Evolutionary conservation across 257 asterid genomes (phyloP), one percentile per base, ranked within the genome.

Genomic region (Solanum verrucosum): DNA sequence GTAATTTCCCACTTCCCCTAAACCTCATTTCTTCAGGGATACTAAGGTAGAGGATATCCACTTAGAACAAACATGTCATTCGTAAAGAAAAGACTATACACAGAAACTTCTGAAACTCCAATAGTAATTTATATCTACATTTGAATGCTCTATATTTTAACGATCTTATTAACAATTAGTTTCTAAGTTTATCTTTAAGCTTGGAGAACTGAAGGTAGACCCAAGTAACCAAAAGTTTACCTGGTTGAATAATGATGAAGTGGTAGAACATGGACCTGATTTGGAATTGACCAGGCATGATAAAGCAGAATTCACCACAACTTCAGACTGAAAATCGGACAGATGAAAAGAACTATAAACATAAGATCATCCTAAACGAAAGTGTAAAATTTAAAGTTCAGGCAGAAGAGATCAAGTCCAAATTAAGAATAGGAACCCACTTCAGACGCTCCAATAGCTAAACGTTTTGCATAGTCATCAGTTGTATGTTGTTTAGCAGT

Each of bases 401-500:
- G 6, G 78, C 20, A 37, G 38, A 37, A 52, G 29, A 37, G 42
- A 67, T 38, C 20, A 38, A 67, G 67, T 40, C 42, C 81, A 27
- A 29, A 67, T 34, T 35, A 38, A 85, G 46, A 34, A 83, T 44
- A 88, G 86, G 86, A 35, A 0, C 46, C 31, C 65, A 95, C 99
- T 98, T 93, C 94, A 25, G 94, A 88, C 35, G 94, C 90, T 84
- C 99, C 99, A 89, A 96, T 93, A 46, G 98, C 95, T 87, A 96
- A 89, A 77, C 98, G 97, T 89, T 96, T 96, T 68, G 96, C 94
- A 89, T 95, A 96, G 93, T 96, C 99, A 27, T 96, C 75, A n/a
- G 98, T 95, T 38, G 98, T 93, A 85, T 96, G 99, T 90, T 94
- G 98, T 90, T 91, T 93, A 78, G 99, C 98, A 84, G 99, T 95